phyloP scores from a whole-genome alignment of 352 stramenopile genomes.

The Globisporangium okanoganense region DNA sequence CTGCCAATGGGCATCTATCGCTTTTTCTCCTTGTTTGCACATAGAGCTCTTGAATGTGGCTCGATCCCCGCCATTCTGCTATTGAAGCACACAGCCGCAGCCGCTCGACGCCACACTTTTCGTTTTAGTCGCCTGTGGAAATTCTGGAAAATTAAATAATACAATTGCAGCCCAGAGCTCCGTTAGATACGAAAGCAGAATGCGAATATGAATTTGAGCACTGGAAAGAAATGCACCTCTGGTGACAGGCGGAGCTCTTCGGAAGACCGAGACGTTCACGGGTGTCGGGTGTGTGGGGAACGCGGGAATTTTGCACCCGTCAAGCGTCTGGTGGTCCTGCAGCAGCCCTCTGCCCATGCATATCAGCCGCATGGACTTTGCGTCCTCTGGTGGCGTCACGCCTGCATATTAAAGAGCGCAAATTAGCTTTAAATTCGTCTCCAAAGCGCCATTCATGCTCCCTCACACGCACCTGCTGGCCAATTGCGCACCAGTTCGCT shows the following conservation, averaged over 20 bases:
- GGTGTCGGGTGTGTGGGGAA: slow-evolving; percentile 94
- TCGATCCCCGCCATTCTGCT: background rate
- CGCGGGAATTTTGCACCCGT: slow-evolving; percentile 77
- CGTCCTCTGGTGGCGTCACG: slow-evolving; percentile 40
- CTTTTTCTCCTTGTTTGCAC: background rate
- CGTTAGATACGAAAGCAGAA: too few relatives aligned
- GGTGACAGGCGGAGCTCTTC: slow-evolving; percentile 27
- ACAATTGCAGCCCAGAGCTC: too few relatives aligned
- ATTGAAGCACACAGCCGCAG: slow-evolving; percentile 45
- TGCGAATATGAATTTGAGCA: too few relatives aligned
- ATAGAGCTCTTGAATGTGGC: background rate
- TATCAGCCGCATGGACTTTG: slow-evolving; percentile 86
- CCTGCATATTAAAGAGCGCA: slow-evolving; percentile 21
- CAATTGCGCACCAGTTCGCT: slow-evolving; percentile 60
- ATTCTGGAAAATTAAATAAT: slow-evolving; percentile 8
- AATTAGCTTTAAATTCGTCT: background rate
- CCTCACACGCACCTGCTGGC: slow-evolving; percentile 36
- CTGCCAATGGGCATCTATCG: background rate
- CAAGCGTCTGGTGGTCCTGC: slow-evolving; percentile 86
- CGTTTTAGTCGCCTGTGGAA: slow-evolving; percentile 15
- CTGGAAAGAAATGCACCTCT: slow-evolving; percentile 21
- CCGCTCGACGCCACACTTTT: slow-evolving; percentile 47
- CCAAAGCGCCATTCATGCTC: background rate
- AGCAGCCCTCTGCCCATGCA: slow-evolving; percentile 94
- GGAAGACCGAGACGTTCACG: slow-evolving; percentile 91